These are phyloP conservation scores for Botrytis deweyae DNA, from an alignment of 2,329 filamentous ascomycete genomes.

Conservation along the genomic window DNA sequence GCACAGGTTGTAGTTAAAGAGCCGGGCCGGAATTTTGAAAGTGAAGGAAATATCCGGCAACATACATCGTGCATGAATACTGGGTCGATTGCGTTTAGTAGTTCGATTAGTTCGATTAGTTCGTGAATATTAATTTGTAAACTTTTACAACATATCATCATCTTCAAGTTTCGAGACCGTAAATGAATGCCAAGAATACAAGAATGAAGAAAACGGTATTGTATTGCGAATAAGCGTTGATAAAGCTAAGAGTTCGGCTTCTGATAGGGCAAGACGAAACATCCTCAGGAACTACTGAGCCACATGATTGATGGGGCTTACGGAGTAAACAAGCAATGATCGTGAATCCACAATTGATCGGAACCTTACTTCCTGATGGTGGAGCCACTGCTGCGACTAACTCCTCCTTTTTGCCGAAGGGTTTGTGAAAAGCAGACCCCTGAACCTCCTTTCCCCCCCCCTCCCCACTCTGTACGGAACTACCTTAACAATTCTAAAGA, in stretches of 20 bases:
- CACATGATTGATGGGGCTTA: background rate
- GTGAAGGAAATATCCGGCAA: background rate
- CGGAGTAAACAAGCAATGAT: background rate
- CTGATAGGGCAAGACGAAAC: background rate
- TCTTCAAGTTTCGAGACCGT: background rate
- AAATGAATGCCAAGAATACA: background rate
- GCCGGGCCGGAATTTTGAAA: background rate
- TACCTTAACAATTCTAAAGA: background rate
- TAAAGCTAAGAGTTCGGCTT: background rate
- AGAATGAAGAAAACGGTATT: background rate
- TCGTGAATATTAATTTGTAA: background rate
- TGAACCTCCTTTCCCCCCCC: too few species aligned
- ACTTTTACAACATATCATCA: background rate
- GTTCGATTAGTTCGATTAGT: background rate
- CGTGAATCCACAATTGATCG: slow-evolving; percentile 2
- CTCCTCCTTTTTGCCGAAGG: background rate
- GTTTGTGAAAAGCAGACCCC: background rate
- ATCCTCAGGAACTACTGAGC: background rate
- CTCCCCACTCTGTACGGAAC: background rate
- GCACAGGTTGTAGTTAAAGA: background rate
- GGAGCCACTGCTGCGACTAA: background rate
- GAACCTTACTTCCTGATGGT: background rate
- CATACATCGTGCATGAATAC: background rate
- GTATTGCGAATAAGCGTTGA: background rate
- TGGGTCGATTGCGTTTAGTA: background rate